Percentiles rank a stretch among this genome's conserved stretches.
phyloP scores from a whole-genome alignment of 352 stramenopile genomes.

The Pythium plurisporium region DNA sequence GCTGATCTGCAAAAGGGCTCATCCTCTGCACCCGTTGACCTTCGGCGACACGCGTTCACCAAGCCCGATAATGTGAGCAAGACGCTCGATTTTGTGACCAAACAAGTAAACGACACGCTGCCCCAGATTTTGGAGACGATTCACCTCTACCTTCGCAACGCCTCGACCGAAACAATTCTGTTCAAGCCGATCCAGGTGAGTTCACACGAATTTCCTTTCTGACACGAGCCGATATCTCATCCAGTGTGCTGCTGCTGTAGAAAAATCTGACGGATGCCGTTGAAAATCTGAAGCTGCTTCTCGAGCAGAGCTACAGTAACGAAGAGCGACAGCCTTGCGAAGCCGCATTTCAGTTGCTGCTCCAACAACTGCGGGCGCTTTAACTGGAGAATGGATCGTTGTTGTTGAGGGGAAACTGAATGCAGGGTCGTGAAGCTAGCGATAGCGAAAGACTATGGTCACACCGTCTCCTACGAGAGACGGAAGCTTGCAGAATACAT shows the following conservation, averaged over 20 bases:
- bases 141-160: constrained; percentile 71
- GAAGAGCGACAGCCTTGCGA: constrained; percentile 45
- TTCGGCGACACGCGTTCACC: constrained; percentile 35
- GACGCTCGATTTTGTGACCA: constrained; percentile 38
- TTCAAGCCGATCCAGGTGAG: constrained; percentile 79
- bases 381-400: neutral
- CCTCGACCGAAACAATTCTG: constrained; percentile 75
- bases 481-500: too few species aligned
- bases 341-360: constrained; percentile 30
- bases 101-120: constrained; percentile 36
- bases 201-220: neutral
- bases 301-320: constrained; percentile 53
- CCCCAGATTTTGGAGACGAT: constrained; percentile 53
- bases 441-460: too few species aligned
- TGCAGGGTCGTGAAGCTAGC: too few species aligned
- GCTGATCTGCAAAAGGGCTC: constrained; percentile 31
- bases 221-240: too few species aligned
- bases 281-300: constrained; percentile 50
- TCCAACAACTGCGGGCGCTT: constrained; percentile 45
- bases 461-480: too few species aligned
- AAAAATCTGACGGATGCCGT: constrained; percentile 63
- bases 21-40: neutral
- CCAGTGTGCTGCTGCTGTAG: too few species aligned
- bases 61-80: constrained; percentile 36
- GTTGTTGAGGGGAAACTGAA: too few species aligned